phyloP scores from a whole-genome alignment of 1,284 basidiomycete species.

The Puccinia horiana region DNA sequence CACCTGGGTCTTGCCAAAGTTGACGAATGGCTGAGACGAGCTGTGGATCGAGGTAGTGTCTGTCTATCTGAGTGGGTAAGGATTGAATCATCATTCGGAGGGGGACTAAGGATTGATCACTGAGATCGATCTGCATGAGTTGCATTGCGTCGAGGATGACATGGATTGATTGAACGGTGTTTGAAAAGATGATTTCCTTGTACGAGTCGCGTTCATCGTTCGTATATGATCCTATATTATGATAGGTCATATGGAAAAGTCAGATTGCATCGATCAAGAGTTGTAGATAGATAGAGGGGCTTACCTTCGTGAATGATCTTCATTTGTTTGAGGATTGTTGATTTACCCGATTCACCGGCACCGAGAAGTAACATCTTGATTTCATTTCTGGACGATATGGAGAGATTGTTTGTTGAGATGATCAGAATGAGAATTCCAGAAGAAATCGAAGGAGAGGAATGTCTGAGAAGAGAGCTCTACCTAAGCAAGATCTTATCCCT shows the following conservation, averaged over 20 bases:
- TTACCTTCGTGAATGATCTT: slow-evolving; percentile 54
- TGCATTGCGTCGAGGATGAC: slow-evolving; percentile 88
- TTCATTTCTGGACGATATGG: slow-evolving; percentile 15
- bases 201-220: slow-evolving; percentile 88
- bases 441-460: slow-evolving; percentile 5
- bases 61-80: slow-evolving; percentile 81
- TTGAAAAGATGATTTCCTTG: slow-evolving; percentile 95
- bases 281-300: not conserved
- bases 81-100: slow-evolving; percentile 71
- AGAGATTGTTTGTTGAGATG: not conserved
- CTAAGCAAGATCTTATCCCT: slow-evolving; percentile 81
- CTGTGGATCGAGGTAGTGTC: slow-evolving; percentile 71
- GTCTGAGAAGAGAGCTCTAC: slow-evolving; percentile 55
- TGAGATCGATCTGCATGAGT: slow-evolving; percentile 61
- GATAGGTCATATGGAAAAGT: not conserved
- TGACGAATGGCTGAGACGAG: slow-evolving; percentile 78
- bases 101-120: not conserved
- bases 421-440: not conserved
- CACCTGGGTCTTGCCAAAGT: slow-evolving; percentile 84
- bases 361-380: slow-evolving; percentile 57
- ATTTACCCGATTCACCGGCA: slow-evolving; percentile 58
- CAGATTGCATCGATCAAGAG: not conserved
- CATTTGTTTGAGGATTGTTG: slow-evolving; percentile 58
- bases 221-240: slow-evolving; percentile 69
- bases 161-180: slow-evolving; percentile 83